Evolutionary conservation across 805 yeast species (phyloP).

Genomic region (Kodamaea laetipori): DNA sequence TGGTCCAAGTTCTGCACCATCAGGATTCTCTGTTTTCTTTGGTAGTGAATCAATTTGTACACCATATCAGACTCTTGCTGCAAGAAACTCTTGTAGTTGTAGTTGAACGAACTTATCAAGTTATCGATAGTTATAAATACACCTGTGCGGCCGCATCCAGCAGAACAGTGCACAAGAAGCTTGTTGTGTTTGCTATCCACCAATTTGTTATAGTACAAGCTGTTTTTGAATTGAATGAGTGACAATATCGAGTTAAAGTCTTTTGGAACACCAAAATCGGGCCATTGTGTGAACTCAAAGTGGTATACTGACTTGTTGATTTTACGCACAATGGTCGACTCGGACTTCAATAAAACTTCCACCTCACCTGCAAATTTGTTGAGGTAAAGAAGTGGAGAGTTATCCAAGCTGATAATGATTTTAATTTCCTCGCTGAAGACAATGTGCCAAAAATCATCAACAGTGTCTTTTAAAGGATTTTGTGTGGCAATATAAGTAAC

Average conservation of each 20-base stretch:
- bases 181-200: constrained; percentile 11
- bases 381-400: constrained; percentile 22
- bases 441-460: constrained; percentile 47
- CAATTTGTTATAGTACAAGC: constrained; percentile 19
- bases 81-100: constrained; percentile 7
- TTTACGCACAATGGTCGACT: constrained; percentile 13
- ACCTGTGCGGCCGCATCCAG: constrained; percentile 36
- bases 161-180: constrained; percentile 31
- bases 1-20: constrained; percentile 86
- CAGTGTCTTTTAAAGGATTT: constrained; percentile 43
- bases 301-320: constrained; percentile 31
- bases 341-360: constrained; percentile 10
- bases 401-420: constrained; percentile 40
- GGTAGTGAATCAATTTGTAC: constrained; percentile 60
- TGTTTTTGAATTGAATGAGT: constrained; percentile 36
- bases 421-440: constrained; percentile 37
- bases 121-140: constrained; percentile 30
- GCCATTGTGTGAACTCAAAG: constrained; percentile 47
- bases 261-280: constrained; percentile 48
- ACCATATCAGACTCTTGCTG: constrained; percentile 51
- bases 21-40: constrained; percentile 73
- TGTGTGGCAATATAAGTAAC: constrained; percentile 48
- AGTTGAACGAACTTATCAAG: constrained; percentile 21
- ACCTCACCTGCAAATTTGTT: constrained; percentile 12
- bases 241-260: constrained; percentile 32